Percentiles rank a stretch among this genome's conserved stretches.
Evolutionary conservation across 164 flowering plant species (phyloP).

Genomic region (Stephania cephalantha): DNA sequence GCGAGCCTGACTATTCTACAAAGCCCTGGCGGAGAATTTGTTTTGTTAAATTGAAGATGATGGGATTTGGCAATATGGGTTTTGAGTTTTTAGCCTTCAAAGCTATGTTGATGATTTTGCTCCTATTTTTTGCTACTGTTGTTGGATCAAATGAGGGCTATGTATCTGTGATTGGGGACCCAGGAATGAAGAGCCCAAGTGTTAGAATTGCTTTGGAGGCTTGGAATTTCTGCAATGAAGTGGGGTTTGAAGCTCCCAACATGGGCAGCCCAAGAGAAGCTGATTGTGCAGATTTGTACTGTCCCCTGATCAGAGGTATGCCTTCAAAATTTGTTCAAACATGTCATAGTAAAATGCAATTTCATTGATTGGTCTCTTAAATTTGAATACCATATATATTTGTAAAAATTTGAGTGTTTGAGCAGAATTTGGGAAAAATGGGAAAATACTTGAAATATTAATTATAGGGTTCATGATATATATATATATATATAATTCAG

Average conservation of each 20-base stretch:
- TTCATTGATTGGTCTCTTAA: too few relatives aligned
- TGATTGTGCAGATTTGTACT: conserved; percentile 42
- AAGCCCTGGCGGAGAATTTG: too few relatives aligned
- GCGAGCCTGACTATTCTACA: too few relatives aligned
- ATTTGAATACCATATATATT: too few relatives aligned
- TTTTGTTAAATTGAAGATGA: too few relatives aligned
- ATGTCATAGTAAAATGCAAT: too few relatives aligned
- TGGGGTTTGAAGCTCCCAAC: conserved; percentile 38
- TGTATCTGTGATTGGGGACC: conserved; percentile 47
- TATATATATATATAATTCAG: neutral
- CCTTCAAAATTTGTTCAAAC: neutral
- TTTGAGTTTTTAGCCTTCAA: neutral
- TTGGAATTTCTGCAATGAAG: conserved; percentile 66
- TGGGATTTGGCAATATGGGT: neutral
- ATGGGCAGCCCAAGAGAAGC: conserved; percentile 56
- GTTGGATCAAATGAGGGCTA: conserved; percentile 9
- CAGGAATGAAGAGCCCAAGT: conserved; percentile 38
- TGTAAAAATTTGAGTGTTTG: too few relatives aligned
- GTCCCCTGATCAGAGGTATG: conserved; percentile 21
- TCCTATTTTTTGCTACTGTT: neutral
- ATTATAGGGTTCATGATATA: neutral
- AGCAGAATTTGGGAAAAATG: too few relatives aligned
- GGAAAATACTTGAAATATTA: neutral
- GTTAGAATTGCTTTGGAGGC: conserved; percentile 49
- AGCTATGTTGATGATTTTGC: neutral